Percentiles rank a stretch among this genome's conserved stretches.
These are phyloP conservation scores for Chalciporus sphaerocephalus DNA, from an alignment of 768 basidiomycete genomes.

Conservation along the genomic window DNA sequence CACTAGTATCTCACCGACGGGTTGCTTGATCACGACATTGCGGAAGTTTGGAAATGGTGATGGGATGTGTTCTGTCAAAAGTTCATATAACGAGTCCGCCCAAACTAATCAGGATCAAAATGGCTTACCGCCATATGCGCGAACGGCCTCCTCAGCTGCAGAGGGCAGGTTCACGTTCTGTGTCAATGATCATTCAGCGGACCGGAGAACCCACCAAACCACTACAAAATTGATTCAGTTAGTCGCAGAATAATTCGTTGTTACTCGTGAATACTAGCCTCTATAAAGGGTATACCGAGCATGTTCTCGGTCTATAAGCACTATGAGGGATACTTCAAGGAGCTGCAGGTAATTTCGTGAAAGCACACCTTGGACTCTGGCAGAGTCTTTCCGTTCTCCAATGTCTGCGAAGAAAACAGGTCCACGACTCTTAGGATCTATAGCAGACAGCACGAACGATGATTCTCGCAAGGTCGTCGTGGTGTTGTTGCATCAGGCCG, in stretches of 20 bases:
- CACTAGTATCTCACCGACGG: slow-evolving; percentile 54
- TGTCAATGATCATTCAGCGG: neutral
- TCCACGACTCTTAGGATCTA: slow-evolving; percentile 5
- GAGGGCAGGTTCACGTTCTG: neutral
- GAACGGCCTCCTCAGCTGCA: slow-evolving; percentile 85
- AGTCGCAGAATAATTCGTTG: neutral
- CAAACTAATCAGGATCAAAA: too few species aligned
- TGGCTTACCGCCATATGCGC: slow-evolving; percentile 85
- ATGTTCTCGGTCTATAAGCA: slow-evolving; percentile 62
- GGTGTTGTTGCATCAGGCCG: slow-evolving; percentile 72
- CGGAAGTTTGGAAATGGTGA: slow-evolving; percentile 63
- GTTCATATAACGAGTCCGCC: neutral
- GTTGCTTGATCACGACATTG: slow-evolving; percentile 91
- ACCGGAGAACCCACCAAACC: slow-evolving; percentile 58
- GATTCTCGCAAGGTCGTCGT: slow-evolving; percentile 82
- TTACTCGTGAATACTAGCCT: slow-evolving; percentile 43
- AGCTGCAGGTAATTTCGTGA: neutral
- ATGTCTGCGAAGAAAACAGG: slow-evolving; percentile 48
- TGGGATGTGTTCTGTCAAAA: slow-evolving; percentile 70
- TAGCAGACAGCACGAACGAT: slow-evolving; percentile 51
- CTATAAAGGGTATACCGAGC: slow-evolving; percentile 82
- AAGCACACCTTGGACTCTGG: slow-evolving; percentile 66
- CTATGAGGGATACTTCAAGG: neutral
- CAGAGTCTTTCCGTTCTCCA: slow-evolving; percentile 95
- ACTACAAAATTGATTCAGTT: slow-evolving; percentile 39